Evolutionary conservation across 1,284 basidiomycete species (phyloP).

Genomic region (Cryptococcus depauperatus): DNA sequence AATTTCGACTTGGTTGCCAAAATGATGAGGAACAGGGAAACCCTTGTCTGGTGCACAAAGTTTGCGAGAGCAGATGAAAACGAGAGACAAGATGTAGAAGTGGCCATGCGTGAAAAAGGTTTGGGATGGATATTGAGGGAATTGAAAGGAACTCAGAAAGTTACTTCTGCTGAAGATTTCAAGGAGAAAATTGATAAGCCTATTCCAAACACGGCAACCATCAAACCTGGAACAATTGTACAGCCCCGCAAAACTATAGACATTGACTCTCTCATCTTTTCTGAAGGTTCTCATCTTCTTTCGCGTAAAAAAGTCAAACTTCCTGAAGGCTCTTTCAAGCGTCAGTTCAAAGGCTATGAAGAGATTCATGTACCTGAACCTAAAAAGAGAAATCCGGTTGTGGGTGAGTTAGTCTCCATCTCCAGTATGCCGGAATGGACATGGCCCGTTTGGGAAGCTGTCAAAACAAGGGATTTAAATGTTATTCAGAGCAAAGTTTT

Average conservation of each 20-base stretch:
- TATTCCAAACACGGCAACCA: slow-evolving; percentile 77
- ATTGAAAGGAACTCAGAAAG: slow-evolving; percentile 61
- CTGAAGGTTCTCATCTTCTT: slow-evolving; percentile 93
- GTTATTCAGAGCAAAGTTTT: slow-evolving; percentile 89
- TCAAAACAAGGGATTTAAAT: slow-evolving; percentile 55
- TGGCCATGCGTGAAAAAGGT: slow-evolving; percentile 96
- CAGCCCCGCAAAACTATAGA: slow-evolving; percentile 83
- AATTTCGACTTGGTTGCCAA: slow-evolving; percentile 82
- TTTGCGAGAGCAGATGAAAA: slow-evolving; percentile 83
- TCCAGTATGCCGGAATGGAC: slow-evolving; percentile 77
- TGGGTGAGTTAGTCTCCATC: slow-evolving; percentile 68
- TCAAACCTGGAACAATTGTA: slow-evolving; percentile 77
- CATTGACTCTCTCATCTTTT: slow-evolving; percentile 90
- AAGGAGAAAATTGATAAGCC: slow-evolving; percentile 27
- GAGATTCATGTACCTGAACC: slow-evolving; percentile 97
- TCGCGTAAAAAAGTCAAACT: slow-evolving; percentile 97
- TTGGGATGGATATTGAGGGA: slow-evolving; percentile 92
- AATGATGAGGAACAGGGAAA: slow-evolving; percentile 91
- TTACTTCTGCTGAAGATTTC: slow-evolving; percentile 42
- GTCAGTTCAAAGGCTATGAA: slow-evolving; percentile 92
- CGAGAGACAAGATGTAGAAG: slow-evolving; percentile 87
- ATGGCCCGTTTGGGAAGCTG: slow-evolving; percentile 65
- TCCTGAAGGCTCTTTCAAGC: slow-evolving; percentile 95
- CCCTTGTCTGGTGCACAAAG: slow-evolving; percentile 97
- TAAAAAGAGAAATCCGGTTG: slow-evolving; percentile 60